Evolutionary conservation across 768 basidiomycete genomes (phyloP).

Genomic region (Dictyophora rubrovolvata): DNA sequence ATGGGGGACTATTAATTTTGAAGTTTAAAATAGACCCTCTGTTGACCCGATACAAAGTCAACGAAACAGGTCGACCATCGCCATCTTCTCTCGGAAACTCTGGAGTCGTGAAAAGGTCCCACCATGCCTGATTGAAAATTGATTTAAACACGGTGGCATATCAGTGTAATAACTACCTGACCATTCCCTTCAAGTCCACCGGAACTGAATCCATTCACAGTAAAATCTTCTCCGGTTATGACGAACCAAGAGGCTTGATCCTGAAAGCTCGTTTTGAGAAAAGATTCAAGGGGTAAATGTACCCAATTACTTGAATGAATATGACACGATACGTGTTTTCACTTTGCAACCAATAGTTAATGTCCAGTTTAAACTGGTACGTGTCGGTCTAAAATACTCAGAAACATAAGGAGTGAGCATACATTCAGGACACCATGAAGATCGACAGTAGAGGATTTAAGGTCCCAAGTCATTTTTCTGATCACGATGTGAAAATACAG

Average conservation of each 20-base stretch:
- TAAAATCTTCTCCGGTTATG: conserved; percentile 44
- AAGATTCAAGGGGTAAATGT: background rate
- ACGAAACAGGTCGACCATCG: conserved; percentile 41
- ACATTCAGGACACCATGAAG: conserved; percentile 34
- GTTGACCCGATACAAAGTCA: conserved; percentile 36
- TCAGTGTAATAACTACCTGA: conserved; percentile 25
- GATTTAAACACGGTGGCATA: background rate
- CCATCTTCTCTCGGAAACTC: conserved; percentile 1
- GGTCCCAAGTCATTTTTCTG: conserved; percentile 47
- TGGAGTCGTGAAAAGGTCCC: conserved; percentile 35
- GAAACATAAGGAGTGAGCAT: conserved; percentile 10
- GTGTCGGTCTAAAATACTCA: background rate
- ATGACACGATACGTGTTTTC: conserved; percentile 49
- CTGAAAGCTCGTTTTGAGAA: conserved; percentile 17
- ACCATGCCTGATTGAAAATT: conserved; percentile 33
- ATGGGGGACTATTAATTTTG: conserved; percentile 8
- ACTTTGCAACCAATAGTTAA: conserved; percentile 46
- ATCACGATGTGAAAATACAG: background rate
- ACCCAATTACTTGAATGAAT: conserved; percentile 42
- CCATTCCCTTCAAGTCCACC: conserved; percentile 54
- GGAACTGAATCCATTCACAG: conserved; percentile 41
- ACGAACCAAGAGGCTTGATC: conserved; percentile 58
- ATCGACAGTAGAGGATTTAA: conserved; percentile 33
- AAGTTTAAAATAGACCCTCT: conserved; percentile 5
- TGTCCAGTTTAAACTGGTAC: conserved; percentile 40